Base-by-base conservation (phyloP, 257 asterid genomes). In the Craterostigma plantagineum region DNA sequence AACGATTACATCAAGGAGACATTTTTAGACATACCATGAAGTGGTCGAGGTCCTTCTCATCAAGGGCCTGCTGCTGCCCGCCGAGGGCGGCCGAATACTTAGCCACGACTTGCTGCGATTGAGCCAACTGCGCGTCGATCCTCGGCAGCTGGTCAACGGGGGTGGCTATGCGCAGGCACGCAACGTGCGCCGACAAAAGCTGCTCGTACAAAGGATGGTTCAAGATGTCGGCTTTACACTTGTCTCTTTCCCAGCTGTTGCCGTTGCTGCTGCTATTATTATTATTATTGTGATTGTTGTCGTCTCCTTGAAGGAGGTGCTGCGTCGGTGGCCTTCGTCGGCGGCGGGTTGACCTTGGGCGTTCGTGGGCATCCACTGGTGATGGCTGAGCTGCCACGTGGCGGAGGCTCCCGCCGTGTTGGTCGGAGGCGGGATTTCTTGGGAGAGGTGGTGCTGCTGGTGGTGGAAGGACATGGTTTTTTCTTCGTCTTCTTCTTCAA, bases 101-200 rank as follows among this genome's bases (percentile, higher is more conserved):
- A 11, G 92, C 80, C 12, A 79, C 93, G 5, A 82, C 90, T 67
- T 76, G 79, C 53, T 76, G 95, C 27, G 95, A 78, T 70, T 73
- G 93, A 1, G 80, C 95, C 8, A 87, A 60, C 90, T 87, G 97
- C 1, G 97, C 93, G 51, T 87, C 97, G 63, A 87, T 79, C 73
- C 93, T 72, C 3, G 95, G 92, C 16, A 87, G 71, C 73, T 86
- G 97, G 81, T 86, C 97, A 16, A 86, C 97, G 52, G 97, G 97
- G 9, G 97, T 86, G 0, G 97, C 94, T 35, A 86, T 86, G 11
- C 97, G 76, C 58, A 86, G 71, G 69, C 97, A 86, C 16, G 92
- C 63, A 8, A 86, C 92, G 55, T 86, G 97, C 16, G 94, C 94
- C 58, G 93, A 76, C 54, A 86, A 55, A 8, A 86, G 61, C 72